Base-by-base conservation (phyloP, 2,329 filamentous ascomycete genomes). In the Ampelomyces quisqualis region DNA sequence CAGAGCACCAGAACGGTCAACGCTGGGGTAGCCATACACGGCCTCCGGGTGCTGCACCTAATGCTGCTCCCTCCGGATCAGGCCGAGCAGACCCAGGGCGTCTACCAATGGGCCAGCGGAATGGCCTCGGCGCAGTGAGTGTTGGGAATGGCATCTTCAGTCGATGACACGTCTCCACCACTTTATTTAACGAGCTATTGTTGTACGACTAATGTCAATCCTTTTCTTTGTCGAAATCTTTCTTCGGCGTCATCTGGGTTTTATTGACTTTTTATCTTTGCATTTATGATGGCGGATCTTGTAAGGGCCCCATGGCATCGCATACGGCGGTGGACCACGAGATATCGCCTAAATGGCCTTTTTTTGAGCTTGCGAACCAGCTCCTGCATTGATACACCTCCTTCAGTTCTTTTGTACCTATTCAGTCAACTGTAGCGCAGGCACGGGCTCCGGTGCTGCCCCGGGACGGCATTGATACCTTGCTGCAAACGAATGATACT, bases 131-230 rank as follows among this genome's bases (percentile, higher is more conserved):
- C 20, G 43, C 60, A n/a, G 51, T 65, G 14, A 62, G 56, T 32
- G 58, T 67, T 26, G 62, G 62, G 7, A 63, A 47, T 34, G 58
- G 58, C 20, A 43, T 67, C 7, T 67, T 67, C 29, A 58, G 62
- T 11, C 57, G 64, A 35, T 67, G 48, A 60, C 23, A 22, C n/a
- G 2, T 14, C 21, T 11, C 7, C 29, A 26, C 13, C 31, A 9
- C 17, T 14, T 34, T 11, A 6, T 11, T n/a, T 17, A 22, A 11
- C 7, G 3, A 20, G 5, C 18, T 5, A 3, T 14, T 19, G 7
- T 31, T 19, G 7, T 15, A 31, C 14, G 13, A 17, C 29, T 30
- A 17, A 30, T 31, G 7, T 20, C 13, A 9, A 31, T 31, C 5
- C 29, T 31, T 17, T 31, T 13, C 13, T 8, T 7, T 17, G 15